Evolutionary conservation across 345 rosid species (phyloP).

Genomic region (thale cress (Arabidopsis thaliana)): DNA sequence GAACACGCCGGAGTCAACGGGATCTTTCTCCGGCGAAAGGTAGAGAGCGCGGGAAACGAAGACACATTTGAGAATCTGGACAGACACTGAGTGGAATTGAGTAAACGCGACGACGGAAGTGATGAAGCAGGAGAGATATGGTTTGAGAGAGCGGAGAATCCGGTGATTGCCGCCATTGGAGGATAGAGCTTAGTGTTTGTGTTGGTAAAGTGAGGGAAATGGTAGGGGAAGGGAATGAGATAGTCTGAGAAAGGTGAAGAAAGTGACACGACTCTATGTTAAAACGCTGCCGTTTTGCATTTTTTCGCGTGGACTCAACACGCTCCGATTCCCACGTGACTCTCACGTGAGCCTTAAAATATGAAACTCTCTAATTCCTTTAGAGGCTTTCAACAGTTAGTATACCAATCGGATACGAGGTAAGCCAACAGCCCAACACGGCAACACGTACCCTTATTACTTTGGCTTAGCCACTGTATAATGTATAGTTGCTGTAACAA

Average conservation of each 20-base stretch:
- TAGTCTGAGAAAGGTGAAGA: conserved; percentile 53
- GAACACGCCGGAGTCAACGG: conserved; percentile 23
- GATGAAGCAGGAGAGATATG: conserved; percentile 29
- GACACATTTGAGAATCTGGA: conserved; percentile 38
- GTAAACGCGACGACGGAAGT: conserved; percentile 42
- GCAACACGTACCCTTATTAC: too few species aligned
- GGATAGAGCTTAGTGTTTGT: conserved; percentile 5
- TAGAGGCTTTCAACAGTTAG: too few species aligned
- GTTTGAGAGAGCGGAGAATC: conserved; percentile 42
- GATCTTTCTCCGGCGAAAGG: conserved; percentile 44
- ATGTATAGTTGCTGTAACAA: too few species aligned
- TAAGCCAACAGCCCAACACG: too few species aligned
- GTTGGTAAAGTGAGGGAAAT: conserved; percentile 25
- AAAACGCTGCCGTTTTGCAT: conserved; percentile 31
- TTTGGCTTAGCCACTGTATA: too few species aligned
- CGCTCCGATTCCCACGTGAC: too few species aligned
- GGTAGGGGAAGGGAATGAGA: conserved; percentile 32
- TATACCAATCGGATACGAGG: too few species aligned
- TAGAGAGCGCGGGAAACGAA: conserved; percentile 27
- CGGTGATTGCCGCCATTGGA: conserved; percentile 54
- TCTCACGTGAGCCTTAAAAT: too few species aligned
- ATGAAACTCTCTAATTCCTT: too few species aligned
- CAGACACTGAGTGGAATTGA: conserved; percentile 1
- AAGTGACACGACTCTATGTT: conserved; percentile 63
- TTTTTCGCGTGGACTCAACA: conserved; percentile 50